Conservation (phyloP, 768 basidiomycete species). For the Termitomyces sp. region DNA sequence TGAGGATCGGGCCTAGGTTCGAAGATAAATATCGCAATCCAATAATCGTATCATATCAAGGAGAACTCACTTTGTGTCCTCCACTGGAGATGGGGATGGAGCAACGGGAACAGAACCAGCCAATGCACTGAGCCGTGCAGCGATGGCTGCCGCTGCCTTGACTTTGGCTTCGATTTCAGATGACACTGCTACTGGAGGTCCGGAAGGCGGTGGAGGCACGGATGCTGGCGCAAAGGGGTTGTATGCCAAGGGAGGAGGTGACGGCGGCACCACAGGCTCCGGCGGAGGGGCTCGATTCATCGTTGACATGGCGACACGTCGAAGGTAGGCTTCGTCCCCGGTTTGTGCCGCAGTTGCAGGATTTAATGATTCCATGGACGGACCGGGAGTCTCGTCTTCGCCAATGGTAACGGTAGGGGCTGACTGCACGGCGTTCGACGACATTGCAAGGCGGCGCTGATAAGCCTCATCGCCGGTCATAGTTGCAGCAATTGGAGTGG, state of each 20-base stretch:
- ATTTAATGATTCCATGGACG: slow-evolving; percentile 9
- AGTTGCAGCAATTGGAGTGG: slow-evolving; percentile 33
- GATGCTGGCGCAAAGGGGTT: slow-evolving; percentile 66
- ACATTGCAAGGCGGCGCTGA: slow-evolving; percentile 69
- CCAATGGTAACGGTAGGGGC: slow-evolving; percentile 17
- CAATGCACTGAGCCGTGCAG: slow-evolving; percentile 64
- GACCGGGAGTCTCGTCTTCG: slow-evolving; percentile 19
- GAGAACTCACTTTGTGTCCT: slow-evolving; percentile 27
- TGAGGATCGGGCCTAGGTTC: slow-evolving; percentile 49
- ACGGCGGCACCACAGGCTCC: slow-evolving; percentile 26
- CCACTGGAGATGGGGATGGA: slow-evolving; percentile 21
- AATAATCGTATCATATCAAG: not conserved
- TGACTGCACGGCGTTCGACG: slow-evolving; percentile 23
- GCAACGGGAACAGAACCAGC: slow-evolving; percentile 26
- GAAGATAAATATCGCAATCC: not conserved
- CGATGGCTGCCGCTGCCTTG: slow-evolving; percentile 78
- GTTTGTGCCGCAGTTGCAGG: slow-evolving; percentile 28
- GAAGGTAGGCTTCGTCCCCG: slow-evolving; percentile 66
- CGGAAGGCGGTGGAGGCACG: slow-evolving; percentile 47
- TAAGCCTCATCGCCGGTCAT: slow-evolving; percentile 79
- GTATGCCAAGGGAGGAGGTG: slow-evolving; percentile 54
- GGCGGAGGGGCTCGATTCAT: slow-evolving; percentile 16
- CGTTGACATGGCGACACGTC: slow-evolving; percentile 53
- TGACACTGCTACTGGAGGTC: slow-evolving; percentile 26
- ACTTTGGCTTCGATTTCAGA: slow-evolving; percentile 57